A percentile compares a stretch with the other conserved stretches of the same genome.
These are phyloP conservation scores for Rhodotorula sp. DNA, from an alignment of 1,284 basidiomycete genomes.

Conservation along the genomic window DNA sequence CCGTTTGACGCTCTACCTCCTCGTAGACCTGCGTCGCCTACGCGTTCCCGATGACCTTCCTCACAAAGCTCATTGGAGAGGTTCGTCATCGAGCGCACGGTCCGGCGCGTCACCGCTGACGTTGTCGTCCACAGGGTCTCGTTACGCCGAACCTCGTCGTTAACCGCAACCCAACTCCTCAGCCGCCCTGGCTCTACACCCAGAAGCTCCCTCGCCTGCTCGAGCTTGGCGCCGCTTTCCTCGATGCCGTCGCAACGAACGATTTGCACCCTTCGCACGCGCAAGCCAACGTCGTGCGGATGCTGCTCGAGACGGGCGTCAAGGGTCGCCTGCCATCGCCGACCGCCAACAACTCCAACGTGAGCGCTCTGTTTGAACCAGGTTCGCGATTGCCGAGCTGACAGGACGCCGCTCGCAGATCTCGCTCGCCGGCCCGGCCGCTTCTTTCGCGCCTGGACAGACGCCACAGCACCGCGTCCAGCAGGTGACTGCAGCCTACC, in stretches of 20 bases:
- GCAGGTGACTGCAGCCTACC: neutral
- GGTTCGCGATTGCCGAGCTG: neutral
- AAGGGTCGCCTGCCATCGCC: constrained; percentile 20
- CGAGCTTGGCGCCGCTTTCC: constrained; percentile 40
- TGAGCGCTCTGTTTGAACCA: neutral
- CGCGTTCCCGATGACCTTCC: constrained; percentile 39
- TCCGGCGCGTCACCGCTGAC: neutral
- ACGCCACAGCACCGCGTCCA: neutral
- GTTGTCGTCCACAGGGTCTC: constrained; percentile 4
- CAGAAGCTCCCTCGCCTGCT: constrained; percentile 41
- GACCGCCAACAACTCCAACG: neutral
- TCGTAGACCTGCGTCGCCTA: constrained; percentile 37
- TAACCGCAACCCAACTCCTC: constrained; percentile 16
- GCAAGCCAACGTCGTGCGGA: constrained; percentile 36
- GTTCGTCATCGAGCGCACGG: constrained; percentile 1
- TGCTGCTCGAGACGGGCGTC: constrained; percentile 36
- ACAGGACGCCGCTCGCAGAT: too few species aligned
- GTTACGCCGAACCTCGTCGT: constrained; percentile 38
- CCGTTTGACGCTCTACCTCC: neutral
- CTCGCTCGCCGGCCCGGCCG: too few species aligned
- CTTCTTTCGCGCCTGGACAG: neutral
- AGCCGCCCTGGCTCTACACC: constrained; percentile 34
- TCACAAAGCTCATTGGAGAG: constrained; percentile 40
- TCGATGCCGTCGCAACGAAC: constrained; percentile 37
- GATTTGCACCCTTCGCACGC: constrained; percentile 32